phyloP scores from a whole-genome alignment of 2,329 filamentous ascomycete species.

The Verruconis gallopava region DNA sequence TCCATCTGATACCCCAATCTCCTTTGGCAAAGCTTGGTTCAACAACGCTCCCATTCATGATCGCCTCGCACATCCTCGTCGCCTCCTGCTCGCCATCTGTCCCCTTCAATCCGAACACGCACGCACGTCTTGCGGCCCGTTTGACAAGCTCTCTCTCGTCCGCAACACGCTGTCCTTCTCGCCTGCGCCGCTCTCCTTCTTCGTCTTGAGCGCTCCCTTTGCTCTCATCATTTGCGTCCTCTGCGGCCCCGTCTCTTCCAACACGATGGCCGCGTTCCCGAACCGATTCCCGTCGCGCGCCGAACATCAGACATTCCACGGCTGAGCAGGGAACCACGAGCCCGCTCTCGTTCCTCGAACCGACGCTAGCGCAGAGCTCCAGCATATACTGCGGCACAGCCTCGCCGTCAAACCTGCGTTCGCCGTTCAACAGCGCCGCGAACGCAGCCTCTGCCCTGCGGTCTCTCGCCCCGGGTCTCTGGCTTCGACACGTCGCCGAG shows the following conservation, averaged over 20 bases:
- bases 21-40: slow-evolving; percentile 50
- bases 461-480: slow-evolving; percentile 38
- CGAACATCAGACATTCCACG: slow-evolving; percentile 40
- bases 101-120: slow-evolving; percentile 40
- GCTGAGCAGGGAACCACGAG: slow-evolving; percentile 37
- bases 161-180: slow-evolving; percentile 35
- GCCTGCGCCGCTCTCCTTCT: slow-evolving; percentile 36
- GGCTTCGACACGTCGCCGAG: slow-evolving; percentile 40
- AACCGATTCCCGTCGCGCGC: slow-evolving; percentile 30
- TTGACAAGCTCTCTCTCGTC: slow-evolving; percentile 45
- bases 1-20: slow-evolving; percentile 46
- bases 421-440: slow-evolving; percentile 26
- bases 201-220: slow-evolving; percentile 42
- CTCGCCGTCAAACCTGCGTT: slow-evolving; percentile 21
- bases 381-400: slow-evolving; percentile 12
- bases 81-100: slow-evolving; percentile 10
- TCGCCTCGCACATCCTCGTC: slow-evolving; percentile 41
- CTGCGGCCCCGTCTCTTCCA: slow-evolving; percentile 25
- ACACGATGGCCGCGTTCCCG: slow-evolving; percentile 33
- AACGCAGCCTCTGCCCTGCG: slow-evolving; percentile 41
- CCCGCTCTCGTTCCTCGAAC: slow-evolving; percentile 38
- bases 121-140: slow-evolving; percentile 48
- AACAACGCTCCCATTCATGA: slow-evolving; percentile 45
- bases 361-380: slow-evolving; percentile 17
- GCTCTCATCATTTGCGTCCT: neutral